Percentiles rank a stretch among this genome's conserved stretches.
Conservation (phyloP, 805 yeast species). For the Metschnikowia cerradonensis region DNA sequence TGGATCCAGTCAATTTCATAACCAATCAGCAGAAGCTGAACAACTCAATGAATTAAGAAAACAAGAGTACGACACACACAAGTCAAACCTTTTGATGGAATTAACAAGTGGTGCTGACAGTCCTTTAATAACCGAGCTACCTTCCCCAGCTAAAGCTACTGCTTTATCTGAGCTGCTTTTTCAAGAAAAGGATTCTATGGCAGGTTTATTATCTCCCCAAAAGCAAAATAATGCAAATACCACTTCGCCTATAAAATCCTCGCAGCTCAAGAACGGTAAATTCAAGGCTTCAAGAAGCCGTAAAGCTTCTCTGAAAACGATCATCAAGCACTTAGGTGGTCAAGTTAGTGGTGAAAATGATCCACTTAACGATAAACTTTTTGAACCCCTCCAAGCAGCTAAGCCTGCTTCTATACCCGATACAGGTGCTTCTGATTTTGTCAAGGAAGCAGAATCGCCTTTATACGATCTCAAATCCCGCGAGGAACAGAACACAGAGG, state of each 20-base stretch:
- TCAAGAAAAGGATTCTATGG: constrained; percentile 26
- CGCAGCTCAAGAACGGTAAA: constrained; percentile 24
- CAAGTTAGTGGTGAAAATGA: constrained; percentile 11
- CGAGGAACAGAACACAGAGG: constrained; percentile 18
- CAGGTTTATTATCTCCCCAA: not conserved
- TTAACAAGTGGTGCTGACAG: constrained; percentile 14
- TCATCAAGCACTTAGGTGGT: constrained; percentile 26
- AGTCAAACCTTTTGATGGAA: constrained; percentile 11
- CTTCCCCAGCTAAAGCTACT: constrained; percentile 15
- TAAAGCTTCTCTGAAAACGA: constrained; percentile 26
- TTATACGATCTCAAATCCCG: constrained; percentile 39
- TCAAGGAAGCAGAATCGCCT: constrained; percentile 51
- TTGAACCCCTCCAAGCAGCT: not conserved
- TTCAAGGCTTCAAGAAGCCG: constrained; percentile 31
- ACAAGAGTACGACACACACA: constrained; percentile 31
- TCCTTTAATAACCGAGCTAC: constrained; percentile 7
- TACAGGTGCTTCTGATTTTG: constrained; percentile 30
- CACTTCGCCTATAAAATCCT: constrained; percentile 10
- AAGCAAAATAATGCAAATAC: constrained; percentile 3
- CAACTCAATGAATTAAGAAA: constrained; percentile 29
- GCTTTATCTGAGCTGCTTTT: constrained; percentile 27
- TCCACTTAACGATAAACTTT: constrained; percentile 24
- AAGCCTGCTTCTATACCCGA: constrained; percentile 2
- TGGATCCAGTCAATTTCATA: constrained; percentile 5
- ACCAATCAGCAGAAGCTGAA: constrained; percentile 18